These are phyloP conservation scores for Cutaneotrichosporon daszewskae DNA, from an alignment of 1,284 basidiomycete species.

Conservation along the genomic window DNA sequence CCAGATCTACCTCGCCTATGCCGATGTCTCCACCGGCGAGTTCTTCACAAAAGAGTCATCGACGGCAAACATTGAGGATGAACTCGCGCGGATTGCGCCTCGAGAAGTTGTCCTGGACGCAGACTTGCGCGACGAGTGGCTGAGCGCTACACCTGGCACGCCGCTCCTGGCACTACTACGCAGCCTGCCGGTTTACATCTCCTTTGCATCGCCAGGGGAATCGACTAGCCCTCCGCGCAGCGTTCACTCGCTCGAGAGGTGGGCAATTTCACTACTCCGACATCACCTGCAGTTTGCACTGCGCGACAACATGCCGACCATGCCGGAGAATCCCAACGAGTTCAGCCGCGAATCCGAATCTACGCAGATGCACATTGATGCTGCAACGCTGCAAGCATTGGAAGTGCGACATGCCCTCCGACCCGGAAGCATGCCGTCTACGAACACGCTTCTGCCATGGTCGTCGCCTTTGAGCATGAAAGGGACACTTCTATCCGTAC, in stretches of 20 bases:
- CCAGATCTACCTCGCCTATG: slow-evolving; percentile 63
- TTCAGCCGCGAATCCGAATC: slow-evolving; percentile 59
- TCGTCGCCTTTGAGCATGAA: slow-evolving; percentile 14
- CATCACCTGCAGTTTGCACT: slow-evolving; percentile 65
- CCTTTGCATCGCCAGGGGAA: slow-evolving; percentile 36
- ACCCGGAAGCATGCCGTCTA: slow-evolving; percentile 56
- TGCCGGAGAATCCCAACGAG: slow-evolving; percentile 46
- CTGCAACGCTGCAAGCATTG: slow-evolving; percentile 79
- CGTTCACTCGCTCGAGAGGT: slow-evolving; percentile 2
- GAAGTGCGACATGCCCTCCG: slow-evolving; percentile 75
- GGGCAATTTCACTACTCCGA: slow-evolving; percentile 63
- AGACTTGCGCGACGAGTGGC: slow-evolving; percentile 44
- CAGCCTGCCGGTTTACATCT: slow-evolving; percentile 34
- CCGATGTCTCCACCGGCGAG: slow-evolving; percentile 91
- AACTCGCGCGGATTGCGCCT: slow-evolving; percentile 74
- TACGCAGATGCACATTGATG: slow-evolving; percentile 80
- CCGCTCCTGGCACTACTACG: slow-evolving; percentile 21
- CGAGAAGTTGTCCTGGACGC: slow-evolving; percentile 71
- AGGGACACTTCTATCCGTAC: slow-evolving; percentile 67
- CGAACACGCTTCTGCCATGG: background rate
- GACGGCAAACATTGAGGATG: slow-evolving; percentile 62
- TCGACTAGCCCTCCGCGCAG: background rate
- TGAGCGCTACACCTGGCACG: too few species aligned
- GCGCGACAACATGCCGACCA: slow-evolving; percentile 68
- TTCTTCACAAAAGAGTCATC: slow-evolving; percentile 69